Evolutionary conservation across 1,139 yeast species (phyloP).

Genomic region (Debaryomycetaceae sp.): DNA sequence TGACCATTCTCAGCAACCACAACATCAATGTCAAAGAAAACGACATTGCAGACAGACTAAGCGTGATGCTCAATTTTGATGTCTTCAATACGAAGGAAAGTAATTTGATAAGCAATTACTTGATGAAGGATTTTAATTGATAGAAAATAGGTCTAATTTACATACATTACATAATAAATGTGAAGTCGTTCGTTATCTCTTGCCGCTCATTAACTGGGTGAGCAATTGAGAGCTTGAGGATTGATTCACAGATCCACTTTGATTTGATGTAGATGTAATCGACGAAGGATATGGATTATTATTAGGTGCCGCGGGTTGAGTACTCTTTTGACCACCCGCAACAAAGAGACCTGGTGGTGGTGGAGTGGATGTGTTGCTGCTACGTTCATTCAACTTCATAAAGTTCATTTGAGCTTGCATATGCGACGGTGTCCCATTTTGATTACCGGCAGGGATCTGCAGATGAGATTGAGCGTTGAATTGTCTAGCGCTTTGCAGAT

Average conservation of each 20-base stretch:
- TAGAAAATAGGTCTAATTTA: conserved; percentile 1
- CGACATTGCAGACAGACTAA: conserved; percentile 9
- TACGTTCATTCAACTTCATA: conserved; percentile 30
- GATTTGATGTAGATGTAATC: conserved; percentile 11
- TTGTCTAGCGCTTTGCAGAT: conserved; percentile 7
- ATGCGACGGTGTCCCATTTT: conserved; percentile 8
- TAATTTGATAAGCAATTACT: neutral
- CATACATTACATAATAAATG: neutral
- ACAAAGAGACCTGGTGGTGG: conserved; percentile 45
- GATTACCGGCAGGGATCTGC: conserved; percentile 14
- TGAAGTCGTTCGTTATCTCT: conserved; percentile 27
- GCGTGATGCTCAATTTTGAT: conserved; percentile 13
- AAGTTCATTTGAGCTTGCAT: conserved; percentile 28
- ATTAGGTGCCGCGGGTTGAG: neutral
- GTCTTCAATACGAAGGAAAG: conserved; percentile 8
- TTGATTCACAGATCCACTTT: conserved; percentile 17
- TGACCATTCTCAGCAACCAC: conserved; percentile 3
- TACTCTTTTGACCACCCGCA: conserved; percentile 3
- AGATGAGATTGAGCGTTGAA: conserved; percentile 18
- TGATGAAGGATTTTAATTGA: conserved; percentile 1
- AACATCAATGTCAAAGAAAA: conserved; percentile 1
- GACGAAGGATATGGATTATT: conserved; percentile 5
- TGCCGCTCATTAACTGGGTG: conserved; percentile 69
- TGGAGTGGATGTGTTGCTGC: conserved; percentile 34
- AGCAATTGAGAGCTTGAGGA: conserved; percentile 62